Base-by-base conservation (phyloP, 2,329 filamentous ascomycete species). In the Karstenula rhodostoma region DNA sequence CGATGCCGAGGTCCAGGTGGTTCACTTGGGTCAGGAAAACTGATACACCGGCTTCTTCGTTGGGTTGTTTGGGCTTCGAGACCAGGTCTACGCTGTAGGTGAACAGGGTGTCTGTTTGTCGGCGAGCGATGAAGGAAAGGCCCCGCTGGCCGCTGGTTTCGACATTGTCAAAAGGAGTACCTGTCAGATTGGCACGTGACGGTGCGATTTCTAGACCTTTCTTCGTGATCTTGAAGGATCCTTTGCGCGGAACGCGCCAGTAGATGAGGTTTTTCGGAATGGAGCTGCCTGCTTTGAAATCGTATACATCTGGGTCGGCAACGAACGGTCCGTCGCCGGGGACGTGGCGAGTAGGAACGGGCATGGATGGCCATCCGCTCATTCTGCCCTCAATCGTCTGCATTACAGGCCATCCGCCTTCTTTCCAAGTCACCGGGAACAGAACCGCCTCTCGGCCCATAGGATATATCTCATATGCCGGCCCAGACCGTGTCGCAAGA, bases 71-170 rank as follows among this genome's bases (percentile, higher is more conserved):
- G 4, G 37, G 37, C 59, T 0, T 67, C 67, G 27, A 29, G 27
- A 29, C 0, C 22, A 87, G 51, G 58, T 85, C 78, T 2, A 84
- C 79, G 50, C 76, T 80, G 67, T 79, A 87, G 0, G 77, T 80
- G 69, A 87, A 87, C 0, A 85, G 73, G 0, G 83, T 84, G 61
- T 86, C 79, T 3, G 83, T 82, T 67, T 87, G 85, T 1, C 83
- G 75, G 2, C 83, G 78, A 1, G 79, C 81, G 19, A 88, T 74
- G 60, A 87, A 86, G 0, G 61, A 84, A 79, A 1, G 80, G 80
- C 78, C 68, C 82, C 77, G 3, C 79, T 72, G 6, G 80, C 77
- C 4, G 79, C 77, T 67, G 78, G 27, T 29, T 8, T 29, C 27
- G 78, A 61, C 80, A 78, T 1, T 79, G 77, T 57, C 83, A 77